Base-by-base conservation (phyloP, 1,139 yeast genomes). In the Kodamaea suecica region DNA sequence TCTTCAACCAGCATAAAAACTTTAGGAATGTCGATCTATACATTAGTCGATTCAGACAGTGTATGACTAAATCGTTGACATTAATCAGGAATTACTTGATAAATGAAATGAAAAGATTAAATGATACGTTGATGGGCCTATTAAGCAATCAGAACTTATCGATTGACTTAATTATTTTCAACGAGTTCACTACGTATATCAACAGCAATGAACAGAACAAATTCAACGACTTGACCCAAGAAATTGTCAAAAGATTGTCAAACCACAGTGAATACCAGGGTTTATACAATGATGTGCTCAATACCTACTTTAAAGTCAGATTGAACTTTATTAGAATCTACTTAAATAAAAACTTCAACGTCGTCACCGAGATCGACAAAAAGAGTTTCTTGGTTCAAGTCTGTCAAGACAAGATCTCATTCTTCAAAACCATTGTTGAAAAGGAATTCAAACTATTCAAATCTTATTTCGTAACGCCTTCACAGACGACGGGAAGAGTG, bases 21-120 rank as follows among this genome's bases (percentile, higher is more conserved):
- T 83, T 83, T 49, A 79, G 74, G 50, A 95, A 88, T 40, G 67
- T 79, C 12, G 95, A 82, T 23, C 52, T 77, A 3, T 88, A 86
- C 55, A 73, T 73, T 30, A 76, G 81, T 45, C 71, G 92, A 41
- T 86, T 85, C 59, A 74, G 87, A 41, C 95, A 86, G 49, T 86
- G 96, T 51, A 72, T 88, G 75, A 81, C 94, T 1, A 73, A 96
- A 40, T 81, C 95, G 0, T 68, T 88, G 37, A 79, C 95, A 0
- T 65, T 92, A 44, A 76, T 87, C 15, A 75, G 82, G 44, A 84
- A 82, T 47, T 85, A 79, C 52, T 63, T 85, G 39, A 70, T 71
- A 17, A 71, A 66, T 30, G 73, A 73, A 30, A 54, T 88, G 31
- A 76, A 73, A 38, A 66, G 63, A 12, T 55, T 77, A 2, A 68